These are phyloP conservation scores for Microcera coccophila DNA, from an alignment of 2,329 filamentous ascomycete genomes.

Conservation along the genomic window DNA sequence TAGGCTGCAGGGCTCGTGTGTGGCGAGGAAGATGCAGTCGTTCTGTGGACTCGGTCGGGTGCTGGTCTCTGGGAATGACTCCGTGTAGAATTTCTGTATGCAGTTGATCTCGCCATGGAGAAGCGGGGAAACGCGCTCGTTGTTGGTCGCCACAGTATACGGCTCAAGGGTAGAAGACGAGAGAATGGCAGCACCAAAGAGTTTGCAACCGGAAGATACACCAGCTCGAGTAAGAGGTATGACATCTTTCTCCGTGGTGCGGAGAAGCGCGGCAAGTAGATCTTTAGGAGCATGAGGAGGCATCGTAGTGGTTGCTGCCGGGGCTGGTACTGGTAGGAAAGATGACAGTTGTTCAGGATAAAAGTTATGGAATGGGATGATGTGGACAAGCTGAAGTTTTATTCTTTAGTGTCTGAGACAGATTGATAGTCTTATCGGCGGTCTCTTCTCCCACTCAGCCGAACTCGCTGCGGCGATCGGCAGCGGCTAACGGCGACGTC, in stretches of 20 bases:
- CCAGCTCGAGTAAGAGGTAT: slow-evolving; percentile 49
- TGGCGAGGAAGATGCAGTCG: slow-evolving; percentile 56
- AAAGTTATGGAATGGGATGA: no score
- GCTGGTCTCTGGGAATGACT: slow-evolving; percentile 30
- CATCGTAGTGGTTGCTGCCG: no score
- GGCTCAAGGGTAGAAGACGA: slow-evolving; percentile 38
- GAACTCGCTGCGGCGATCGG: no score
- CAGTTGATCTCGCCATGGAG: slow-evolving; percentile 59
- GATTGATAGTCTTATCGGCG: no score
- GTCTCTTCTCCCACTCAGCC: no score
- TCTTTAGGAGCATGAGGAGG: slow-evolving; percentile 12
- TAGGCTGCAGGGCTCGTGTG: slow-evolving; percentile 56
- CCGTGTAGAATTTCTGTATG: slow-evolving; percentile 54
- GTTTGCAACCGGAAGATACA: slow-evolving; percentile 50
- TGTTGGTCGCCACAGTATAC: slow-evolving; percentile 52
- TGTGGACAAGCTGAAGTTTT: no score
- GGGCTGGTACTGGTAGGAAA: no score
- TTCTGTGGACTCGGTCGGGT: slow-evolving; percentile 36
- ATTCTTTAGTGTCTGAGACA: no score
- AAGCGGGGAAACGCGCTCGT: slow-evolving; percentile 51
- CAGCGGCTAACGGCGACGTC: no score
- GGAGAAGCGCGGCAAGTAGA: slow-evolving; percentile 40
- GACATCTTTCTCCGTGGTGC: slow-evolving; percentile 43
- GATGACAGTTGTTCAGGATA: no score
- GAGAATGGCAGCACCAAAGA: slow-evolving; percentile 56